Evolutionary conservation across 305 asterid genomes (phyloP).

Genomic region (Petunia hybrid): DNA sequence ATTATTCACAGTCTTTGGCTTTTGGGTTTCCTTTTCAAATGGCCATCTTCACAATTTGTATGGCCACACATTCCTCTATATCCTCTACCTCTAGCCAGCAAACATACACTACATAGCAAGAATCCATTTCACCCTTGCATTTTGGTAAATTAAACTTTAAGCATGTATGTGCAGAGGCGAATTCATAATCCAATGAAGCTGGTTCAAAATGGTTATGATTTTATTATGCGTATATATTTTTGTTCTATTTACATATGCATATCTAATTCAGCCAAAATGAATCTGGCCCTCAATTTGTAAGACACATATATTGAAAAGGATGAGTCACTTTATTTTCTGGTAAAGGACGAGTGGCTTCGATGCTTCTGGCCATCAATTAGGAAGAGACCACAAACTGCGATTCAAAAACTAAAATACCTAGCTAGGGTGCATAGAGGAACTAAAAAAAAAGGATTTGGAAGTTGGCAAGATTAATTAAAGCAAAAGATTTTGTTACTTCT

Average conservation of each 20-base stretch:
- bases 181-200: background rate
- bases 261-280: too few relatives aligned
- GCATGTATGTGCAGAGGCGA: too few relatives aligned
- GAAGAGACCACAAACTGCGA: background rate
- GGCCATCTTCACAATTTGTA: background rate
- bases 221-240: background rate
- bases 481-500: too few relatives aligned
- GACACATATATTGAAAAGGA: too few relatives aligned
- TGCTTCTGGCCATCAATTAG: background rate
- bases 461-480: background rate
- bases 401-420: too few relatives aligned
- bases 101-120: background rate
- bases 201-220: background rate
- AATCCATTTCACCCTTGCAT: background rate
- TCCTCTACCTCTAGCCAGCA: background rate
- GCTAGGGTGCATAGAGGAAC: too few relatives aligned
- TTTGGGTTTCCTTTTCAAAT: background rate
- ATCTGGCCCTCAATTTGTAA: too few relatives aligned
- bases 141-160: background rate
- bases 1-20: background rate
- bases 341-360: background rate
- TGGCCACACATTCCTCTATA: conserved; percentile 6
- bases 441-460: background rate
- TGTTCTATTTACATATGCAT: background rate
- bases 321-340: too few relatives aligned